Percentiles rank a stretch among this genome's conserved stretches.
Conservation (phyloP, 768 basidiomycete species). For the Leucosporidium scottii region DNA sequence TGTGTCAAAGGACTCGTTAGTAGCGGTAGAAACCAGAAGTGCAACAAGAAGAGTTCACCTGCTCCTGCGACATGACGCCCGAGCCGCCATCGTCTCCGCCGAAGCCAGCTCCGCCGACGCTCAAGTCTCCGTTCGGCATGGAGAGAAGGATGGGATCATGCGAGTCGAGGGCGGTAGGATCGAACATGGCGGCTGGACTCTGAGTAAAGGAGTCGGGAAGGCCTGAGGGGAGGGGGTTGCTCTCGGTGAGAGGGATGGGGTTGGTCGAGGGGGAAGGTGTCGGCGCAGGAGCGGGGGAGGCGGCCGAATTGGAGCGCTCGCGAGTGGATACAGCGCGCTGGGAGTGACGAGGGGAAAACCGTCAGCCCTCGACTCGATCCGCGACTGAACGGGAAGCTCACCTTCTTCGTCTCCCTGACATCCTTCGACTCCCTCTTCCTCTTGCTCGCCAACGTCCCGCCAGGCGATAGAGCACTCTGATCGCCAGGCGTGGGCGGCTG, state of each 20-base stretch:
- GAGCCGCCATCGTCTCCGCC: too few relatives aligned
- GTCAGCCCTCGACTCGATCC: background rate
- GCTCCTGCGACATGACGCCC: too few relatives aligned
- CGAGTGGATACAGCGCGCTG: background rate
- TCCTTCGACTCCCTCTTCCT: slow-evolving; percentile 1
- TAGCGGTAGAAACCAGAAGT: too few relatives aligned
- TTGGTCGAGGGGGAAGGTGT: background rate
- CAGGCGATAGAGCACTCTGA: background rate
- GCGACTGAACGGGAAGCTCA: too few relatives aligned
- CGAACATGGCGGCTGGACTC: background rate
- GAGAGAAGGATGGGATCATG: too few relatives aligned
- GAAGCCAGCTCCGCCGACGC: too few relatives aligned
- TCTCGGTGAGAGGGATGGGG: background rate
- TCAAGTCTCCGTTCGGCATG: too few relatives aligned
- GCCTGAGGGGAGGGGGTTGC: too few relatives aligned
- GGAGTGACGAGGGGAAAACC: background rate
- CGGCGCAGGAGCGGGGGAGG: background rate
- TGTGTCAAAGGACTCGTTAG: too few relatives aligned
- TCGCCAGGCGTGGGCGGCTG: background rate
- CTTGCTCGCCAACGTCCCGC: background rate
- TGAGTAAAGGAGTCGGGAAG: background rate
- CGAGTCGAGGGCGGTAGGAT: too few relatives aligned
- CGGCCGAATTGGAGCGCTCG: background rate
- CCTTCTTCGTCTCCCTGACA: background rate
- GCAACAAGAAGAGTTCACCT: too few relatives aligned